A percentile compares a stretch with the other conserved stretches of the same genome.
These are phyloP conservation scores for Debaryomyces hansenii DNA, from an alignment of 805 yeast species.

Conservation along the genomic window DNA sequence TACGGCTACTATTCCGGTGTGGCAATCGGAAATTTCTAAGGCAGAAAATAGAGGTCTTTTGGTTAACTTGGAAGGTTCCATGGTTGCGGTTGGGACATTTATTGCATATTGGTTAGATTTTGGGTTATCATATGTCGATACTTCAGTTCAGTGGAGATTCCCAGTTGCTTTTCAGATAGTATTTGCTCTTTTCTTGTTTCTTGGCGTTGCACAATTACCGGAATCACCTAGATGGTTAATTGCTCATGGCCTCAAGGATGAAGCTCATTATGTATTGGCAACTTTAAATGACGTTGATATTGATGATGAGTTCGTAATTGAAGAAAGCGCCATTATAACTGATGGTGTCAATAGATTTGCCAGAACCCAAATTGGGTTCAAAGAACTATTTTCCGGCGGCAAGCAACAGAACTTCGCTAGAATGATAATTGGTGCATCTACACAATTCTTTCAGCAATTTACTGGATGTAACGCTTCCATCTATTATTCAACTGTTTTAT, in stretches of 20 bases:
- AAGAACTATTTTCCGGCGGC: conserved; percentile 32
- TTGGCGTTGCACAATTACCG: conserved; percentile 44
- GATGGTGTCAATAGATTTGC: conserved; percentile 51
- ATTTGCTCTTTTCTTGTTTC: conserved; percentile 46
- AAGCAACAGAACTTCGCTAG: conserved; percentile 32
- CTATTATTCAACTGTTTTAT: conserved; percentile 35
- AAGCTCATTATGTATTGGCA: conserved; percentile 45
- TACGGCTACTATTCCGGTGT: conserved; percentile 77
- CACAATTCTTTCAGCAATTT: conserved; percentile 31
- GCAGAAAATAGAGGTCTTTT: conserved; percentile 61
- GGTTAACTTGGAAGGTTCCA: conserved; percentile 69
- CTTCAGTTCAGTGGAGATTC: conserved; percentile 44
- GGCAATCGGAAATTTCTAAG: conserved; percentile 73
- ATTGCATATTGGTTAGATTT: conserved; percentile 75
- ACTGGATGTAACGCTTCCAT: conserved; percentile 35
- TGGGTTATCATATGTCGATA: conserved; percentile 59
- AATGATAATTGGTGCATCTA: conserved; percentile 29
- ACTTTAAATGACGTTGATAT: conserved; percentile 33
- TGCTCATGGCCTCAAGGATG: conserved; percentile 48
- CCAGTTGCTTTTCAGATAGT: conserved; percentile 51
- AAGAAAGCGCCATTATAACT: conserved; percentile 44
- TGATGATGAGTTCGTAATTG: conserved; percentile 39
- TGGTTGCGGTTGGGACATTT: conserved; percentile 65
- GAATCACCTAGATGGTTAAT: conserved; percentile 58
- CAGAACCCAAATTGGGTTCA: conserved; percentile 36